Evolutionary conservation across 257 asterid species (phyloP).

Genomic region (Petrea volubilis): DNA sequence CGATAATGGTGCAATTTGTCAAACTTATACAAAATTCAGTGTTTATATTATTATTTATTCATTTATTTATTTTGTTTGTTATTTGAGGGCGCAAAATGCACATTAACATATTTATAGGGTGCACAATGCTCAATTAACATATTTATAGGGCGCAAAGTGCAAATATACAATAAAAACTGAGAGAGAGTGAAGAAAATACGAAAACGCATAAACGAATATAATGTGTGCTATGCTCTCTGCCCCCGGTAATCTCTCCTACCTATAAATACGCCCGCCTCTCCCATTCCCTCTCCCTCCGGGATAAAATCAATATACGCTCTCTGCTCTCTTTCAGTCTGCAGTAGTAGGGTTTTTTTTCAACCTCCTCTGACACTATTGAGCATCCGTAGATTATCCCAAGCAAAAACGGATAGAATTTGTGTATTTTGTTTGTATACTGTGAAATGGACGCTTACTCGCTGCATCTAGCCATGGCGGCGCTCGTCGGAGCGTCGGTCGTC

Average conservation of each 20-base stretch:
- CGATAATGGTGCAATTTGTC: no score
- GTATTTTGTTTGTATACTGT: background rate
- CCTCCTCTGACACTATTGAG: background rate
- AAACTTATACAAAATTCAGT: no score
- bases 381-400: background rate
- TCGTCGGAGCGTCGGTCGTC: conserved; percentile 64
- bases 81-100: no score
- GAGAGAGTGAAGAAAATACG: background rate
- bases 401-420: background rate
- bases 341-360: conserved; percentile 19
- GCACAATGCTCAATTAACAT: no score
- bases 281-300: background rate
- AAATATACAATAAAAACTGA: no score
- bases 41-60: no score
- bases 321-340: background rate
- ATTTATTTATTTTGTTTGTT: no score
- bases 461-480: conserved; percentile 73
- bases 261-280: conserved; percentile 15
- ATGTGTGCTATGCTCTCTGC: background rate
- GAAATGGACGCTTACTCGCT: conserved; percentile 52
- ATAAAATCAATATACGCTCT: background rate
- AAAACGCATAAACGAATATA: conserved; percentile 9
- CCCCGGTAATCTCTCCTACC: background rate
- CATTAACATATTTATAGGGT: no score
- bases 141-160: no score